Conservation (phyloP, 495 filamentous ascomycete species). For the Daldinia vernicosa region DNA sequence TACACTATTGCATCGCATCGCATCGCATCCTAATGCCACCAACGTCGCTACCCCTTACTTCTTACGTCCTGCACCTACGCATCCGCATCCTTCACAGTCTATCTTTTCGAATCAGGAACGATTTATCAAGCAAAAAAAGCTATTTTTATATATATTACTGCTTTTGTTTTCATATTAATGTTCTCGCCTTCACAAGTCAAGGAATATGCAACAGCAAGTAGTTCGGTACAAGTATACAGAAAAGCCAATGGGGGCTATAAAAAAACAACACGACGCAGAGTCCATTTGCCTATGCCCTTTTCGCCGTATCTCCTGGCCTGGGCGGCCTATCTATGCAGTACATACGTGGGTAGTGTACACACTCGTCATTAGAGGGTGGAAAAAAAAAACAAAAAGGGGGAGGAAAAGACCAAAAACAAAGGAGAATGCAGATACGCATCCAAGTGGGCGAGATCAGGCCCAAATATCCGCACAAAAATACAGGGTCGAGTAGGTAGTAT, state of each 20-base stretch:
- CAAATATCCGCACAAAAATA: constrained; percentile 18
- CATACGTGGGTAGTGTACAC: constrained; percentile 28
- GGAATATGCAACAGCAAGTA: neutral
- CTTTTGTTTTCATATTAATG: neutral
- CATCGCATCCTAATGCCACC: neutral
- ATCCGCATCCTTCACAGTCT: neutral
- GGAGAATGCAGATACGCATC: constrained; percentile 17
- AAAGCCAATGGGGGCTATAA: neutral
- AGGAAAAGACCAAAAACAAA: neutral
- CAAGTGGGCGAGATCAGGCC: constrained; percentile 14
- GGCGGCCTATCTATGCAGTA: constrained; percentile 6
- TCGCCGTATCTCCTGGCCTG: constrained; percentile 11
- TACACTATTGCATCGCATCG: neutral
- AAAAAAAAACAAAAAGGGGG: neutral
- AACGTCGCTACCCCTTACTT: neutral
- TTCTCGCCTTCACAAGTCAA: neutral
- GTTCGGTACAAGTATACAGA: neutral
- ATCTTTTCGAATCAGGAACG: neutral
- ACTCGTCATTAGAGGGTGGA: constrained; percentile 1
- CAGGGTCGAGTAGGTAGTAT: neutral
- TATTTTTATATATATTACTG: neutral
- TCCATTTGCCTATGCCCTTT: constrained; percentile 19
- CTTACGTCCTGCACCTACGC: neutral
- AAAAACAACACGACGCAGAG: constrained; percentile 3
- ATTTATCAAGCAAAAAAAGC: neutral